Base-by-base conservation (phyloP, 2,329 filamentous ascomycete species). In the Pyrenophora teres region DNA sequence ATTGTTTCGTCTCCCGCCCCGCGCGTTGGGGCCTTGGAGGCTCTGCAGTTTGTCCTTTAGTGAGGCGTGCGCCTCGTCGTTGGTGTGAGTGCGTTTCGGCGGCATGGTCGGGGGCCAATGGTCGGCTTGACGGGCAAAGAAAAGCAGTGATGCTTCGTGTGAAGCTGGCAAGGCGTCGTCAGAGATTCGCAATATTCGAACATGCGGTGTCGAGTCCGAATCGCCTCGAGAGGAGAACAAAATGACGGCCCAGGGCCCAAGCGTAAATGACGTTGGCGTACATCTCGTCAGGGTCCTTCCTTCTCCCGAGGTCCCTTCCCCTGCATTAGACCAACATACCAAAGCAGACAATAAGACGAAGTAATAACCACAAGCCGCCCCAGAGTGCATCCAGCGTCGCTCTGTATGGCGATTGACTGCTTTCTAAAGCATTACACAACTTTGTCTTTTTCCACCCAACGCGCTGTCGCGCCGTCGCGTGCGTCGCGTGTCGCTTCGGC, bases 11-110 rank as follows among this genome's bases (percentile, higher is more conserved):
- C 71, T 70, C 18, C 67, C 50, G 45, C 50, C 74, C 50, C 76
- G 76, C 40, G 70, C 71, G 47, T 66, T 72, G 44, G 70, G 63
- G 40, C 65, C 64, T 50, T 77, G 73, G 15, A 72, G 71, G 19
- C 68, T 68, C 32, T 75, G 69, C 30, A 75, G 74, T 65, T 76
- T 76, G 63, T 78, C 76, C 64, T 76, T 75, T 44, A 72, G 69
- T 47, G 52, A 66, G 44, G 40, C 23, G 25, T 70, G 69, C 41
- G 68, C 62, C 60, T 79, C 77, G 51, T 77, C 73, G 47, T 70
- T 62, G 44, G 67, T 61, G 47, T 50, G 49, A 12, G 44, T 52
- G 21, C 67, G 67, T 65, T 62, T 74, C 50, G 74, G 74, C 50
- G 74, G 74, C 74, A 76, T 76, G 38, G 48, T 36, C 18, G 16